A percentile compares a stretch with the other conserved stretches of the same genome.
Conservation (phyloP, 495 filamentous ascomycete genomes). For the Clavariopsis aquatica region DNA sequence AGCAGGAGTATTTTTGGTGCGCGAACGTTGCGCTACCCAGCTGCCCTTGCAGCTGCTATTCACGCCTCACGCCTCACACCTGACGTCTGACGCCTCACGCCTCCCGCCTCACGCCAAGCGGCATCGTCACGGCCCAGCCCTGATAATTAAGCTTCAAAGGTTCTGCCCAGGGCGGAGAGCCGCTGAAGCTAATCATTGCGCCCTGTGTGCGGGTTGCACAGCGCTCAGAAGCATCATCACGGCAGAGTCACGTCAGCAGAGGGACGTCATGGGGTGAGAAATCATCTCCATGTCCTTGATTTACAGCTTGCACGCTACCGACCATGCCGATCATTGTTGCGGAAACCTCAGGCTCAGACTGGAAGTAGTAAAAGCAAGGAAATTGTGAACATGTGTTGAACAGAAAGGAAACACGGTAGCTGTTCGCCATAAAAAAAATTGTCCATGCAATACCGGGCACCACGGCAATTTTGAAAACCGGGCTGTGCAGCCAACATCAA, state of each 20-base stretch:
- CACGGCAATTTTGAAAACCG: conserved; percentile 24
- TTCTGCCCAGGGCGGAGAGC: too few relatives aligned
- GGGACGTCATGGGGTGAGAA: too few relatives aligned
- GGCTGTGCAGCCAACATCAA: conserved; percentile 23
- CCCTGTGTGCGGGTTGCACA: too few relatives aligned
- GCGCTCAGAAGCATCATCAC: too few relatives aligned
- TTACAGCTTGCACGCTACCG: too few relatives aligned
- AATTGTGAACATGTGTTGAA: not conserved
- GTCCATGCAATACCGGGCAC: conserved; percentile 33
- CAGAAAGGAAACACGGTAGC: conserved; percentile 11
- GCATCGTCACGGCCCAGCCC: not conserved
- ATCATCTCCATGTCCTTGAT: too few relatives aligned
- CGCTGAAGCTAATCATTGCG: too few relatives aligned
- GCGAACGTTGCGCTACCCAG: not conserved
- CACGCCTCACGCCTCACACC: not conserved
- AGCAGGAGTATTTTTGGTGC: conserved; percentile 13
- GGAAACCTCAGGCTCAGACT: not conserved
- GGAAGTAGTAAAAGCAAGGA: not conserved
- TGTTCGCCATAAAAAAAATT: conserved; percentile 7
- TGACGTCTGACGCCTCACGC: not conserved
- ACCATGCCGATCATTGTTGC: not conserved
- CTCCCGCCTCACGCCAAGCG: not conserved
- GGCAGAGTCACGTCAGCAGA: too few relatives aligned
- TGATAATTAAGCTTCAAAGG: too few relatives aligned
- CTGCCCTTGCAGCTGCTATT: not conserved